Evolutionary conservation across 1,139 yeast species (phyloP), one percentile per base, ranked within the genome.

Genomic region (Yamadazyma sp.): DNA sequence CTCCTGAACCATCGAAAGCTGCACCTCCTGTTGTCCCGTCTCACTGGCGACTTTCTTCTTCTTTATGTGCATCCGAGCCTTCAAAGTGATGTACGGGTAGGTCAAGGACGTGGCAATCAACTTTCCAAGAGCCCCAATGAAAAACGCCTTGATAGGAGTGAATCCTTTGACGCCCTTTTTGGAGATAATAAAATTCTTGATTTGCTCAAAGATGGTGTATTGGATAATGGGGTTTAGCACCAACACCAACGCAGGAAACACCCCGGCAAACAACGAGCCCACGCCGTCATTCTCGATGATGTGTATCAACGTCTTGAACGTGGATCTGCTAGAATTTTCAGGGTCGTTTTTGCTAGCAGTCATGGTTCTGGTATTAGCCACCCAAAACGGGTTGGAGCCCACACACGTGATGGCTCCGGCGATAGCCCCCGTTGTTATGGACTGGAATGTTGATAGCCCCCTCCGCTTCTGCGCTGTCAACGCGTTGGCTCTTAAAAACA

Each of bases 341-440:
- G 35, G 38, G 18, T 48, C 67, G 48, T 58, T 57, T 45, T 66
- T 64, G 47, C 67, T 63, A 28, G 70, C 84, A 4, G 95, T 85
- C 82, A 85, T 82, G 62, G 70, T 69, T 44, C 96, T 73, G 2
- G 96, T 88, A 57, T 88, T 88, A 39, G 92, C 94, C 27, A 88
- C 95, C 97, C 97, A 89, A 51, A 89, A 82, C 25, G 97, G 97
- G 62, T 90, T 90, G n/a, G 96, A 82, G 13, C 85, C 76, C 16
- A 86, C 69, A 42, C 90, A 86, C 2, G 97, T 88, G 31, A 89
- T 77, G 7, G 90, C 77, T 0, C 97, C 97, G 2, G 97, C 95
- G 51, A 86, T 70, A 1, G 94, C 85, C 13, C 96, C 96, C 3
- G 90, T 82, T 4, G 76, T 46, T 52, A 89, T 84, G 40, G 90